Conservation (phyloP, 2,329 filamentous ascomycete species). For the Verticillium dahliae region DNA sequence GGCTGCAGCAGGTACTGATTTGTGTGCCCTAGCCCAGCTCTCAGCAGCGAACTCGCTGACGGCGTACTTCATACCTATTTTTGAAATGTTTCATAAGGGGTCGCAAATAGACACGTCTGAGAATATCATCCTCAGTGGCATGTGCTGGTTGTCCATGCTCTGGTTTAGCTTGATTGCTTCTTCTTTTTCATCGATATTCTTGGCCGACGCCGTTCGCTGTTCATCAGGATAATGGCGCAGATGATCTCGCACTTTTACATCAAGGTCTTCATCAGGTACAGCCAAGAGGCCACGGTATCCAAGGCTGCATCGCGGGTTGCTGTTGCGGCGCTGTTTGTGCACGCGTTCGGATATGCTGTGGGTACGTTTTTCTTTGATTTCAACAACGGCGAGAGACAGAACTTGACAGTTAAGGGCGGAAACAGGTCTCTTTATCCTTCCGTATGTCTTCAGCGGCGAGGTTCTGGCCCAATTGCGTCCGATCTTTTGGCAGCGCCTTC, state of each 20-base stretch:
- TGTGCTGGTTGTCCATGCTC: conserved; percentile 37
- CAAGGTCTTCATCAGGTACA: conserved; percentile 29
- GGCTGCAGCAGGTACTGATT: conserved; percentile 28
- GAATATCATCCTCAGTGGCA: conserved; percentile 30
- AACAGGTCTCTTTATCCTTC: conserved; percentile 27
- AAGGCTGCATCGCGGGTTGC: conserved; percentile 26
- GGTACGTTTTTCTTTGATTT: conserved; percentile 9
- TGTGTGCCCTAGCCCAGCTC: conserved; percentile 32
- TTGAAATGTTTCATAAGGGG: conserved; percentile 25
- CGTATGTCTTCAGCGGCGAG: conserved; percentile 37
- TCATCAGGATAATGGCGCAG: conserved; percentile 27
- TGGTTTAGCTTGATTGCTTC: conserved; percentile 31
- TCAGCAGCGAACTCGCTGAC: conserved; percentile 37
- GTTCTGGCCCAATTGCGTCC: conserved; percentile 36
- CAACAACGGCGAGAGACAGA: background rate
- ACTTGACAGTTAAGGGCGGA: background rate
- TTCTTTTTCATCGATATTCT: conserved; percentile 38
- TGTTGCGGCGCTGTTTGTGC: conserved; percentile 35
- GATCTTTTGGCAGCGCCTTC: conserved; percentile 34
- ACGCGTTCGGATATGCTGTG: conserved; percentile 35
- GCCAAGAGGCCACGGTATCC: conserved; percentile 16
- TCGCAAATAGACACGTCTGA: conserved; percentile 18
- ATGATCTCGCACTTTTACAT: conserved; percentile 34
- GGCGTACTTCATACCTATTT: conserved; percentile 33
- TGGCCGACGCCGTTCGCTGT: conserved; percentile 29